These are phyloP conservation scores for Termitomyces titanicus DNA, from an alignment of 768 basidiomycete genomes.

Conservation along the genomic window DNA sequence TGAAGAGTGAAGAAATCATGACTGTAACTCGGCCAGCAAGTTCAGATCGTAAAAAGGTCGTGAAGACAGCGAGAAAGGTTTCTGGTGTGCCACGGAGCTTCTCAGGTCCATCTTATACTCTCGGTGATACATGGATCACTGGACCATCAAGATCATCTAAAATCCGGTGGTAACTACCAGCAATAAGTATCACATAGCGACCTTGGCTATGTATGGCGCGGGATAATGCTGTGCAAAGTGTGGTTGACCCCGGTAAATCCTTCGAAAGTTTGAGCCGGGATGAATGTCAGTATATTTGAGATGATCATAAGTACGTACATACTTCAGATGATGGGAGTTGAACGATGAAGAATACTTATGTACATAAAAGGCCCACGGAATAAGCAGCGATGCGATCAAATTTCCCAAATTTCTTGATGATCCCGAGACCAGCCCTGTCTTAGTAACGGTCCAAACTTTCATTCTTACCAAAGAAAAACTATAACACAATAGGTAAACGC, in stretches of 20 bases:
- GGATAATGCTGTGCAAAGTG: neutral
- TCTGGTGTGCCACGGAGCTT: neutral
- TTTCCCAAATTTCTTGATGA: too few relatives aligned
- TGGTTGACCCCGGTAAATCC: neutral
- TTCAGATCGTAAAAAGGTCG: slow-evolving; percentile 11
- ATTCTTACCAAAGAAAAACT: too few relatives aligned
- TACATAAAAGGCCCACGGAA: too few relatives aligned
- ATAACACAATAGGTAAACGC: slow-evolving; percentile 36
- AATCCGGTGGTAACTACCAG: too few relatives aligned
- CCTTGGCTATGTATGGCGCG: neutral
- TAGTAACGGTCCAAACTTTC: too few relatives aligned
- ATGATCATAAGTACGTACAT: too few relatives aligned
- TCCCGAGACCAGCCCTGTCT: too few relatives aligned
- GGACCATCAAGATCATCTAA: neutral
- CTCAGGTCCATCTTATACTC: neutral
- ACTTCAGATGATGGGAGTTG: too few relatives aligned
- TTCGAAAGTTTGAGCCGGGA: neutral
- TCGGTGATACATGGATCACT: slow-evolving; percentile 1
- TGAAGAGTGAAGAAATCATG: slow-evolving; percentile 14
- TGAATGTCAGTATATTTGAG: too few relatives aligned
- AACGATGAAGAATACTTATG: too few relatives aligned
- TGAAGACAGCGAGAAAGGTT: slow-evolving; percentile 1
- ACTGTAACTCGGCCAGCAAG: slow-evolving; percentile 10
- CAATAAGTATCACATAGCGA: neutral
- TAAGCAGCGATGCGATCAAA: too few relatives aligned